Percentiles rank a stretch among this genome's conserved stretches.
Evolutionary conservation across 2,329 filamentous ascomycete genomes (phyloP).

Genomic region (Taxawa tesnikishii): DNA sequence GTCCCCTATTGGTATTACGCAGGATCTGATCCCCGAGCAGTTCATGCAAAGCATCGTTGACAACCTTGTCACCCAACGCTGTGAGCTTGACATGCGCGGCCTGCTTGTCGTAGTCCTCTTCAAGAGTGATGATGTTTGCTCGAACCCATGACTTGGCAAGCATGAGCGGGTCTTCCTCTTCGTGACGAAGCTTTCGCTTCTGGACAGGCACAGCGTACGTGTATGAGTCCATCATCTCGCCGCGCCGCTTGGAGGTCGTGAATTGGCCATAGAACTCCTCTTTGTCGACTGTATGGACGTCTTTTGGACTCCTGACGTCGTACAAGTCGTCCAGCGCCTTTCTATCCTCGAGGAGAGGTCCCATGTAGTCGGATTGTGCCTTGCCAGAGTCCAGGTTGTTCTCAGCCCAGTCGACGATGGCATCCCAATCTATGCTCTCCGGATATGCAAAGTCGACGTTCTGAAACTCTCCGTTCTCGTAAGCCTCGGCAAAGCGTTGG

Average conservation of each 20-base stretch:
- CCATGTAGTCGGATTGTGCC: conserved; percentile 6
- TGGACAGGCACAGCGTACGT: conserved; percentile 7
- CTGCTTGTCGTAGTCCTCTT: conserved; percentile 24
- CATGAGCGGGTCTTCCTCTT: conserved; percentile 11
- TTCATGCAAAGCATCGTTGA: conserved; percentile 41
- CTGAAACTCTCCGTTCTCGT: conserved; percentile 49
- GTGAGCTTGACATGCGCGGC: conserved; percentile 28
- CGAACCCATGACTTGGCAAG: conserved; percentile 32
- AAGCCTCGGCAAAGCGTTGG: conserved; percentile 51
- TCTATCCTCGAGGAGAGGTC: conserved; percentile 9
- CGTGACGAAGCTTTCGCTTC: conserved; percentile 6
- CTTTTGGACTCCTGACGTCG: conserved; percentile 24
- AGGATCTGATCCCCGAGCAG: conserved; percentile 43
- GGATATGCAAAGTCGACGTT: conserved; percentile 52
- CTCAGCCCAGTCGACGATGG: conserved; percentile 54
- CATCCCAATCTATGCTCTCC: conserved; percentile 55
- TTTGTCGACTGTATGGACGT: conserved; percentile 35
- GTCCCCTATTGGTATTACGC: conserved; percentile 47
- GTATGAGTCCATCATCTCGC: conserved; percentile 10
- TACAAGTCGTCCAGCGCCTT: conserved; percentile 33
- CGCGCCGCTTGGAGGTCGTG: conserved; percentile 33
- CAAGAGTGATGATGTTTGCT: conserved; percentile 30
- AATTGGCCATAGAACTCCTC: conserved; percentile 37
- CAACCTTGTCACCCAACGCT: conserved; percentile 13
- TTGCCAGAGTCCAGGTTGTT: conserved; percentile 21